Percentiles rank a stretch among this genome's conserved stretches.
phyloP scores from a whole-genome alignment of 148 eudicot genomes.

The Heliamphora exappendiculata region DNA sequence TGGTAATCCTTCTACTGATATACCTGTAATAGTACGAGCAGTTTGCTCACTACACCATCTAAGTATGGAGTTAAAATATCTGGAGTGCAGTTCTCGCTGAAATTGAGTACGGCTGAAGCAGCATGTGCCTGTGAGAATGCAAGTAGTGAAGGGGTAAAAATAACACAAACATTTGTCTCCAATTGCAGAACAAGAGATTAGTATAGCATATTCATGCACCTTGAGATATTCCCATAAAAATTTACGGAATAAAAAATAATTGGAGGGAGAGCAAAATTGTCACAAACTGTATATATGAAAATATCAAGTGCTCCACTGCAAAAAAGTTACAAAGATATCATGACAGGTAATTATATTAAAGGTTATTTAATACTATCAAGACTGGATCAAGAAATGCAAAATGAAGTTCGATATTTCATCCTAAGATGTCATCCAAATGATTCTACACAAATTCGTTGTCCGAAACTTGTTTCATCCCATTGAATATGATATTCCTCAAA shows the following conservation, averaged over 20 bases:
- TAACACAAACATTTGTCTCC: neutral
- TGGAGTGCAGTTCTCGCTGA: slow-evolving; percentile 92
- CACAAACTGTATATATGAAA: neutral
- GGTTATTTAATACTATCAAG: neutral
- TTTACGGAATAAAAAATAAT: neutral
- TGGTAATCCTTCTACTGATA: neutral
- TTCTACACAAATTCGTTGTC: neutral
- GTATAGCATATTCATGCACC: neutral
- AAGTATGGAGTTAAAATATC: slow-evolving; percentile 85
- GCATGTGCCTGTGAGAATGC: slow-evolving; percentile 70
- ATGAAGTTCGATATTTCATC: neutral
- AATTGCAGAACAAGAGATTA: neutral
- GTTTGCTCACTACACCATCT: slow-evolving; percentile 80
- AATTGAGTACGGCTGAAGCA: slow-evolving; percentile 92
- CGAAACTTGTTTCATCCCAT: neutral
- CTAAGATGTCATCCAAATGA: neutral
- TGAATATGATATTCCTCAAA: neutral
- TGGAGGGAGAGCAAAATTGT: neutral
- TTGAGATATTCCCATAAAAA: neutral
- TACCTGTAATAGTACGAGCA: slow-evolving; percentile 85
- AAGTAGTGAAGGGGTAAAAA: slow-evolving; percentile 5
- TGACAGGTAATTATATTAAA: neutral
- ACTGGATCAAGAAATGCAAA: neutral
- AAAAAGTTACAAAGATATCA: neutral
- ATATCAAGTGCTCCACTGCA: neutral